Conservation (phyloP, 805 yeast species). For the Scheffersomyces lignosus region DNA sequence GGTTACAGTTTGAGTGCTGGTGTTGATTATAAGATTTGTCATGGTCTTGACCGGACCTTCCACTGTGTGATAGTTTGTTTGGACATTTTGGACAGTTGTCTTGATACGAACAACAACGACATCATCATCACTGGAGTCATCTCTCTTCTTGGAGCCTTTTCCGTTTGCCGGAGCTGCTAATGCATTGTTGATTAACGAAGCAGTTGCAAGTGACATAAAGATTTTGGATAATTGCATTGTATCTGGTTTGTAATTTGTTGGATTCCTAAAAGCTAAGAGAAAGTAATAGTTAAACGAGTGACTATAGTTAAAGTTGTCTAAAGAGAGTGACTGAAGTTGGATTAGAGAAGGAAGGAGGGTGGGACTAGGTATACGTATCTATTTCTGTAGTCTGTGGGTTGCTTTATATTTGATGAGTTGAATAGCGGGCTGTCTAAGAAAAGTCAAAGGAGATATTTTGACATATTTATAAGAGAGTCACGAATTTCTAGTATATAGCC, state of each 20-base stretch:
- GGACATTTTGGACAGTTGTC: conserved; percentile 34
- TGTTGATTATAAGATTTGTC: conserved; percentile 28
- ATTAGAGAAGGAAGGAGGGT: conserved; percentile 8
- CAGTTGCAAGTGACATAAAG: conserved; percentile 16
- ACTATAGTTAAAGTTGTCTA: conserved; percentile 13
- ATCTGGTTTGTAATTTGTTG: neutral
- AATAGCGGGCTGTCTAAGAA: too few species aligned
- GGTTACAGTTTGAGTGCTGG: conserved; percentile 38
- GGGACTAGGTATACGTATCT: conserved; percentile 10
- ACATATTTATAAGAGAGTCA: too few species aligned
- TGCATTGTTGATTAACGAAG: conserved; percentile 19
- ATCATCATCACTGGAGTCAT: conserved; percentile 22
- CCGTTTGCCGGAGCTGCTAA: conserved; percentile 18
- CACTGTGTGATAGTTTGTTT: conserved; percentile 34
- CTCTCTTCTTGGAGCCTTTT: conserved; percentile 11
- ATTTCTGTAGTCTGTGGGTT: conserved; percentile 2
- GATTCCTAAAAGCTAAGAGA: neutral
- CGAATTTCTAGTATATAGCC: too few species aligned
- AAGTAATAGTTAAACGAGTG: conserved; percentile 12
- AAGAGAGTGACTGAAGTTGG: conserved; percentile 11
- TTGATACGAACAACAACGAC: conserved; percentile 32
- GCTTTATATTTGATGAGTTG: conserved; percentile 1
- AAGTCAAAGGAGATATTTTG: too few species aligned
- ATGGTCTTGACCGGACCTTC: conserved; percentile 28
- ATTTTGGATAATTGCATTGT: conserved; percentile 29